Conservation (phyloP, 1,284 basidiomycete genomes). For the Lignosus rhinocerotis region DNA sequence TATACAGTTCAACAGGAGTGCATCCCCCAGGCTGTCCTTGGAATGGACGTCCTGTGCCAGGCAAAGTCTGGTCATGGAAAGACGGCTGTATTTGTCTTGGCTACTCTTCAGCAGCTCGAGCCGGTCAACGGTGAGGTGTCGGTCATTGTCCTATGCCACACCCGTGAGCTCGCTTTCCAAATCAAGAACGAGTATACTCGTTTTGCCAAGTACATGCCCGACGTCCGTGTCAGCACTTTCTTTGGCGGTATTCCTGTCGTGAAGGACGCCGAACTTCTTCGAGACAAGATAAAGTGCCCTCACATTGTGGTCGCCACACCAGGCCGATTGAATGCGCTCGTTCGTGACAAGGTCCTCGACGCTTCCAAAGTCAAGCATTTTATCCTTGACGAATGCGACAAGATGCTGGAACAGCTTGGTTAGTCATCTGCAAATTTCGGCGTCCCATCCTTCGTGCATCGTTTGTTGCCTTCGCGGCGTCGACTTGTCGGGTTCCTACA, state of each 20-base stretch:
- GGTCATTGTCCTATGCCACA: slow-evolving; percentile 98
- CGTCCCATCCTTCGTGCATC: slow-evolving; percentile 29
- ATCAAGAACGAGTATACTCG: slow-evolving; percentile 99
- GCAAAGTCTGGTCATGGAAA: slow-evolving; percentile 99
- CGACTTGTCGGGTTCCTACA: slow-evolving; percentile 37
- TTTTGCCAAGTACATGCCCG: slow-evolving; percentile 99
- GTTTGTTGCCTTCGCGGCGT: slow-evolving; percentile 35
- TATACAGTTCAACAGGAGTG: slow-evolving; percentile 97
- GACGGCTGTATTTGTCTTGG: slow-evolving; percentile 98
- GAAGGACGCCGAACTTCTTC: slow-evolving; percentile 92
- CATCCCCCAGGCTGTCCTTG: slow-evolving; percentile 98
- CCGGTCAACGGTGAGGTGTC: slow-evolving; percentile 98
- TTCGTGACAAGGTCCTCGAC: slow-evolving; percentile 91
- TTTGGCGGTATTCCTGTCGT: slow-evolving; percentile 96
- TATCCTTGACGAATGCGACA: slow-evolving; percentile 99
- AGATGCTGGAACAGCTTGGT: slow-evolving; percentile 99
- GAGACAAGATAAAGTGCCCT: slow-evolving; percentile 97
- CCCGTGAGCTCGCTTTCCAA: slow-evolving; percentile 98
- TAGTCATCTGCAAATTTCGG: slow-evolving; percentile 76
- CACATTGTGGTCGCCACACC: slow-evolving; percentile 99
- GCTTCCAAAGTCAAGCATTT: slow-evolving; percentile 97
- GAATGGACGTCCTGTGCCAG: slow-evolving; percentile 99
- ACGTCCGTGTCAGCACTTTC: slow-evolving; percentile 96
- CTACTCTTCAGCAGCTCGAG: slow-evolving; percentile 97
- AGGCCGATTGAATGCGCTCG: slow-evolving; percentile 91